A percentile compares a stretch with the other conserved stretches of the same genome.
phyloP scores from a whole-genome alignment of 495 filamentous ascomycete species.

The Penicillium dipodomyicola region DNA sequence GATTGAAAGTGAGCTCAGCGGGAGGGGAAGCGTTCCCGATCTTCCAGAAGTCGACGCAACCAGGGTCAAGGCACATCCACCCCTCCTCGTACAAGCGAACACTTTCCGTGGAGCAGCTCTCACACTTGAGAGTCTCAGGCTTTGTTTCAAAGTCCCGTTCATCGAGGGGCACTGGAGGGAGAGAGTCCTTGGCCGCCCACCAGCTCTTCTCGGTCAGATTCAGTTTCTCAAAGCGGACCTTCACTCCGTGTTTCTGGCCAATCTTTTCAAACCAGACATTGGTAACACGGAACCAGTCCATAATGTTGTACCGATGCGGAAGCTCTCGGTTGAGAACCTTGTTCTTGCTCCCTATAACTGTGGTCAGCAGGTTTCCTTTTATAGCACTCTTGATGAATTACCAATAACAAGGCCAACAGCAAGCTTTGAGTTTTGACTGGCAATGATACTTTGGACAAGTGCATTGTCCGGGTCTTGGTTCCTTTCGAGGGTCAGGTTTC shows the following conservation, averaged over 20 bases:
- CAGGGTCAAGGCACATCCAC: slow-evolving; percentile 67
- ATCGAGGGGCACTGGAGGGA: slow-evolving; percentile 17
- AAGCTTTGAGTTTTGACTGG: slow-evolving; percentile 31
- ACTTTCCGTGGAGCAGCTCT: slow-evolving; percentile 36
- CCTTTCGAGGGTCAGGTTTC: slow-evolving; percentile 40
- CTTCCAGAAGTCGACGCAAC: slow-evolving; percentile 59
- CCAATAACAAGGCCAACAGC: slow-evolving; percentile 61
- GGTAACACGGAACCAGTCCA: slow-evolving; percentile 71
- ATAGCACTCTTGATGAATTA: slow-evolving; percentile 26
- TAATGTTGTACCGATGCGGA: slow-evolving; percentile 65
- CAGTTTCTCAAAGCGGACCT: slow-evolving; percentile 70
- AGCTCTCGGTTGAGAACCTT: slow-evolving; percentile 50
- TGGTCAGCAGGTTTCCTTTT: slow-evolving; percentile 6
- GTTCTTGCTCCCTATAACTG: slow-evolving; percentile 51
- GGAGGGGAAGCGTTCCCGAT: slow-evolving; percentile 25
- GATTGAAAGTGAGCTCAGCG: slow-evolving; percentile 49
- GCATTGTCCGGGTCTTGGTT: slow-evolving; percentile 41
- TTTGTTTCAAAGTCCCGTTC: slow-evolving; percentile 24
- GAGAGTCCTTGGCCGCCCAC: slow-evolving; percentile 55
- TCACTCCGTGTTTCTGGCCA: slow-evolving; percentile 44
- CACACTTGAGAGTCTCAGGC: slow-evolving; percentile 35
- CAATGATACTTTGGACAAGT: slow-evolving; percentile 35
- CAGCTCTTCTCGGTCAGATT: slow-evolving; percentile 59
- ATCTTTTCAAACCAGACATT: slow-evolving; percentile 68
- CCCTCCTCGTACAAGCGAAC: slow-evolving; percentile 52